Base-by-base conservation (phyloP, 2,329 filamentous ascomycete genomes). In the Fusarium sp. region DNA sequence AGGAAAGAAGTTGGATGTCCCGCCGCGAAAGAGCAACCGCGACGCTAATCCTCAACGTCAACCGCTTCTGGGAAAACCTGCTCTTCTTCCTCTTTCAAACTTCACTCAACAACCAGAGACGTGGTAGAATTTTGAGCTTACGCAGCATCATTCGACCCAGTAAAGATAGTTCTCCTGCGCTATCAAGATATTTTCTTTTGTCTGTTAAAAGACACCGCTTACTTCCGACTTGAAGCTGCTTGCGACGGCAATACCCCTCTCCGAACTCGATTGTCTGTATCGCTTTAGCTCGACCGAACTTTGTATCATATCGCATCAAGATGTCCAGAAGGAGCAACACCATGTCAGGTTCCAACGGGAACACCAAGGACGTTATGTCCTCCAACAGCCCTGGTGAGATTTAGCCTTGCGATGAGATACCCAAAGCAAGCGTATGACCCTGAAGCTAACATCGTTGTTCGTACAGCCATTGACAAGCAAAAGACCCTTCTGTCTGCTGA, bases 401-500 rank as follows among this genome's bases (percentile, higher is more conserved):
- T n/a, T 16, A 24, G 38, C 40, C 53, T 49, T 49, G 30, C 24
- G 25, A 52, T 42, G 44, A 22, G 47, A 22, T 22, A 42, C 49
- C 47, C 25, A 43, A 57, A 46, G 42, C 52, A 38, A 61, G 24
- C 40, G 44, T 54, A 20, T 43, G 12, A 22, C 34, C 51, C 6
- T 27, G 24, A 59, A 47, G 30, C 69, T 67, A 47, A 63, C 45
- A 47, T 43, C 46, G n/a, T 46, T 30, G 24, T 44, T 16, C 18
- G 9, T 42, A 16, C 46, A 92, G 90, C 85, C 52, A 83, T 88
- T 73, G 90, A 94, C 81, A 95, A 94, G 84, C 92, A 95, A 81
- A 92, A 91, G 78, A 86, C 88, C 72, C 87, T 95, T 46, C 86
- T 95, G 45, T 89, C 89, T 59, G 85, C 88, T 70, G 87, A 93